A percentile compares a stretch with the other conserved stretches of the same genome.
These are phyloP conservation scores for Canavalia ensiformis DNA, from an alignment of 306 rosid species.

Conservation along the genomic window DNA sequence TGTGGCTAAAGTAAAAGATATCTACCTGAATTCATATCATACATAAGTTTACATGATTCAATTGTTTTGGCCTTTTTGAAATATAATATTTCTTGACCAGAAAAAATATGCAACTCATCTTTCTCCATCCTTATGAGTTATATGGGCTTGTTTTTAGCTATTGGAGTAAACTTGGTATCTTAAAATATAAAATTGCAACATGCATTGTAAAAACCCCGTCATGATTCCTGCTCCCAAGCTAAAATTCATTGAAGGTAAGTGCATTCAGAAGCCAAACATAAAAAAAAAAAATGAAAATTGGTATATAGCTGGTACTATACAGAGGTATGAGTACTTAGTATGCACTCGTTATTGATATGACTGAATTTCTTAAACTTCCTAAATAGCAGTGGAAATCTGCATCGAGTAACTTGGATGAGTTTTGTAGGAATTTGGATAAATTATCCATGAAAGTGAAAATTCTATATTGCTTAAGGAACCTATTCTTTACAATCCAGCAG, in stretches of 20 bases:
- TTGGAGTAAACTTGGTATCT: conserved; percentile 4
- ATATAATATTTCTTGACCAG: background rate
- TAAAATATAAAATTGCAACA: background rate
- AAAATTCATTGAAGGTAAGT: background rate
- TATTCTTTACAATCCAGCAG: background rate
- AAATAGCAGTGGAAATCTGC: background rate
- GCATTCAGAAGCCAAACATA: background rate
- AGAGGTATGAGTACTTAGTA: background rate
- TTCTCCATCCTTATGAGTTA: background rate
- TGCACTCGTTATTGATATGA: conserved; percentile 2
- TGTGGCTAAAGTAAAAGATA: conserved; percentile 18
- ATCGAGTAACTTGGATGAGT: background rate
- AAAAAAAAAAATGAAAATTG: background rate
- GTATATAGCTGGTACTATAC: background rate
- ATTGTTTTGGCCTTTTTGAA: background rate
- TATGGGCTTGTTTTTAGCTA: conserved; percentile 13
- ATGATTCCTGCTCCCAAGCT: background rate
- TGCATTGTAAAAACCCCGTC: background rate
- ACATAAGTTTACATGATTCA: conserved; percentile 1
- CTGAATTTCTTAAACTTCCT: background rate
- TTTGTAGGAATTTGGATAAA: background rate
- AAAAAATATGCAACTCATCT: background rate
- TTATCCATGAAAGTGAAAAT: background rate
- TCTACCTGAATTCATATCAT: conserved; percentile 18
- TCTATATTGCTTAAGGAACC: background rate